Percentiles rank a stretch among this genome's conserved stretches.
Conservation (phyloP, 352 stramenopile species). For the Stephanocyclus meneghinianus region DNA sequence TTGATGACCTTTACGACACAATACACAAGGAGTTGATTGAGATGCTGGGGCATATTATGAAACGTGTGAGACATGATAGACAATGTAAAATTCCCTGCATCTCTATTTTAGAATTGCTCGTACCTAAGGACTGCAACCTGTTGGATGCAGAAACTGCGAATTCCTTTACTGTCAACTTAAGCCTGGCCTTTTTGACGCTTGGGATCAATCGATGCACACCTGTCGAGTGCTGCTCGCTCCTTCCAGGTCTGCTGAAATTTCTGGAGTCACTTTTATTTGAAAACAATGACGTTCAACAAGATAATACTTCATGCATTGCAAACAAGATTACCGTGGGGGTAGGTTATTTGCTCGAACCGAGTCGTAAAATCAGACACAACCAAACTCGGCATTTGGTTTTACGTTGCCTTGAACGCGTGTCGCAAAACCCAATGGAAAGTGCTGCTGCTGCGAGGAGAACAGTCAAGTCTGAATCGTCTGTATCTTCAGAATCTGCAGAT, state of each 20-base stretch:
- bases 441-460: conserved; percentile 12
- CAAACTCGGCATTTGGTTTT: conserved; percentile 53
- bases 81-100: conserved; percentile 58
- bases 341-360: conserved; percentile 31
- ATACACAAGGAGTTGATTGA: conserved; percentile 77
- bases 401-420: conserved; percentile 46
- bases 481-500: conserved; percentile 2
- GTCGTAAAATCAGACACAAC: conserved; percentile 41
- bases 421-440: conserved; percentile 35
- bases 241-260: conserved; percentile 49
- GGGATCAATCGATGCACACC: conserved; percentile 62
- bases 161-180: conserved; percentile 77
- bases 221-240: conserved; percentile 29
- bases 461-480: not conserved
- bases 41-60: conserved; percentile 77
- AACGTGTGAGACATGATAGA: conserved; percentile 69
- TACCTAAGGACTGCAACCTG: not conserved
- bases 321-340: conserved; percentile 8
- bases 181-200: conserved; percentile 72
- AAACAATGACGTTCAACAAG: not conserved
- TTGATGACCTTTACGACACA: conserved; percentile 32
- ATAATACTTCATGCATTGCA: not conserved
- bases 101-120: conserved; percentile 65
- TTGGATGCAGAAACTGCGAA: conserved; percentile 31
- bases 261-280: conserved; percentile 21